phyloP scores from a whole-genome alignment of 768 basidiomycete genomes.

The Termitomyces sp. region DNA sequence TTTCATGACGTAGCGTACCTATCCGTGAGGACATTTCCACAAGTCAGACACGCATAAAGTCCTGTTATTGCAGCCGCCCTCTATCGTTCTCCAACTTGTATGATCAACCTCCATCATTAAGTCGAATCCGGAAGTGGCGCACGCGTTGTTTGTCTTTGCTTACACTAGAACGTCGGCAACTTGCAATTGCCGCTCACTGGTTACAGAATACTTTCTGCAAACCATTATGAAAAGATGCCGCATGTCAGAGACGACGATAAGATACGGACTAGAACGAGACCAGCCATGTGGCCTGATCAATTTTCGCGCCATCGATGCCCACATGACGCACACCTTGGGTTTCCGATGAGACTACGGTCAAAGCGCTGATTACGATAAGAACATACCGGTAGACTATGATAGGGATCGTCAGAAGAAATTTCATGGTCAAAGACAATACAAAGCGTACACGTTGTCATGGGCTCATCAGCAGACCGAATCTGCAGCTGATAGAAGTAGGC shows the following conservation, averaged over 20 bases:
- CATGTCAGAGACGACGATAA: background rate
- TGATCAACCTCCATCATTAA: background rate
- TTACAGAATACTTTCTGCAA: background rate
- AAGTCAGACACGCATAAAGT: background rate
- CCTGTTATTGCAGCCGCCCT: background rate
- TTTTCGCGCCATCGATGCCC: constrained; percentile 70
- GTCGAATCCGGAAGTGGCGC: constrained; percentile 2
- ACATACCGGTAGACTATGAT: constrained; percentile 56
- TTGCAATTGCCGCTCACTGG: background rate
- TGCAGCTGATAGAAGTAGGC: constrained; percentile 97
- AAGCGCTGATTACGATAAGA: background rate
- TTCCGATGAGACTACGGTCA: background rate
- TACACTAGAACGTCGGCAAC: background rate
- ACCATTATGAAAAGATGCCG: too few species aligned
- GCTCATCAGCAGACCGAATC: constrained; percentile 90
- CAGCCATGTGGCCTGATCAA: constrained; percentile 17
- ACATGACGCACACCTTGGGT: constrained; percentile 51
- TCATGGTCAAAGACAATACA: background rate
- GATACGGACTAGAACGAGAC: background rate
- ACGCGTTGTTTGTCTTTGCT: constrained; percentile 8
- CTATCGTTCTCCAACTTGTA: background rate
- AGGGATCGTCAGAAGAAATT: background rate
- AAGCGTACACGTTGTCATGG: constrained; percentile 69
- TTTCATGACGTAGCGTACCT: background rate
- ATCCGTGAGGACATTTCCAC: background rate